Conservation (phyloP, 495 filamentous ascomycete genomes). For the Xylaria venustula region DNA sequence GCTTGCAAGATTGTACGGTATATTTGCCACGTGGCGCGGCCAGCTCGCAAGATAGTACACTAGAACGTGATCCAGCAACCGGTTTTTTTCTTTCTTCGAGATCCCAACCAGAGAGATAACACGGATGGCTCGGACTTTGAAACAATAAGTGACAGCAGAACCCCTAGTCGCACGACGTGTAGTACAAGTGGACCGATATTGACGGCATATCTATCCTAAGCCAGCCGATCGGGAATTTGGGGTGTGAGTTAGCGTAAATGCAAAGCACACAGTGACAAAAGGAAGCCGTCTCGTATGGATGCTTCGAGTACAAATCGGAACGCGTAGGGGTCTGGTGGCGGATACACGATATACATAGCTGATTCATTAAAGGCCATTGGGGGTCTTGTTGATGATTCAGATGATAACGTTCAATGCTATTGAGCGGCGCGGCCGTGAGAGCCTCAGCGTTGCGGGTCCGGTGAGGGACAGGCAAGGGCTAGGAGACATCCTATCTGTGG, state of each 20-base stretch:
- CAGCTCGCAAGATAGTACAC: background rate
- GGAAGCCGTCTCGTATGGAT: background rate
- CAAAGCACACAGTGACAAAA: background rate
- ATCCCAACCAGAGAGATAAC: background rate
- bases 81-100: background rate
- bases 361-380: background rate
- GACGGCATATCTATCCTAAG: background rate
- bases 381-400: background rate
- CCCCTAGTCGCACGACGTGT: background rate
- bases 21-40: background rate
- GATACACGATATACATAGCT: background rate
- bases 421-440: no score
- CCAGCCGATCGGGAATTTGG: background rate
- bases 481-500: no score
- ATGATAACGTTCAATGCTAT: background rate
- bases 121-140: constrained; percentile 3
- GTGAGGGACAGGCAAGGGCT: no score
- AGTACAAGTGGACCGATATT: background rate
- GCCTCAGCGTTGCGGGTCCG: no score
- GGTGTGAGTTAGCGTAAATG: background rate
- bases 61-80: background rate
- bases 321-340: background rate
- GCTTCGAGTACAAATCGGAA: background rate
- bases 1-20: no score
- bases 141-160: background rate